Percentiles rank a stretch among this genome's conserved stretches.
phyloP scores from a whole-genome alignment of 331 rosid genomes.

The Arachis monticola region DNA sequence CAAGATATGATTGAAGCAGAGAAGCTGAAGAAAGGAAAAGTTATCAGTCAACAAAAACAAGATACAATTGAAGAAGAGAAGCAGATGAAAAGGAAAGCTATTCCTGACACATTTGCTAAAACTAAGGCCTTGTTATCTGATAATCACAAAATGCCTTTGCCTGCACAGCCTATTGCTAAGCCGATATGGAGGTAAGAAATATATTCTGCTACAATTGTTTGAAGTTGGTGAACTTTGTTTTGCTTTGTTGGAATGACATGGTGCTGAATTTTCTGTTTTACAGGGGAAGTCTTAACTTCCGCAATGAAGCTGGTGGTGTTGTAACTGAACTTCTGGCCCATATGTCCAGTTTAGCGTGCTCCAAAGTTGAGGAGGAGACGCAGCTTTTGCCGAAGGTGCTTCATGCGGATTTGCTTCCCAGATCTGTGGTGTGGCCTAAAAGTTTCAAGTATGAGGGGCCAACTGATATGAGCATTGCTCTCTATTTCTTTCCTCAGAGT shows the following conservation, averaged over 20 bases:
- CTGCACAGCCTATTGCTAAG: constrained; percentile 62
- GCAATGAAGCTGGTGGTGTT: constrained; percentile 35
- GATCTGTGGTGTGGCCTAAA: constrained; percentile 70
- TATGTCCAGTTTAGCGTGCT: constrained; percentile 69
- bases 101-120: constrained; percentile 26
- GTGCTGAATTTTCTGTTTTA: constrained; percentile 34
- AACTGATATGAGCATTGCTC: constrained; percentile 61
- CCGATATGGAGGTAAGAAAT: constrained; percentile 73
- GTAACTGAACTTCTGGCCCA: constrained; percentile 61
- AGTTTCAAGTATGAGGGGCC: constrained; percentile 57
- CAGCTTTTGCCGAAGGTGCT: constrained; percentile 52
- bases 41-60: not conserved
- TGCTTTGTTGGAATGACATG: constrained; percentile 26
- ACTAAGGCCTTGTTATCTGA: constrained; percentile 4
- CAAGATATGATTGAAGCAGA: not conserved
- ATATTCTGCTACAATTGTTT: constrained; percentile 25
- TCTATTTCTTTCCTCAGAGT: constrained; percentile 69
- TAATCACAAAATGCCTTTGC: not conserved
- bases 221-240: constrained; percentile 13
- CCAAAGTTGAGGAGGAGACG: constrained; percentile 57
- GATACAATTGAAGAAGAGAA: not conserved
- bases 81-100: constrained; percentile 32
- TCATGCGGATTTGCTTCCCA: constrained; percentile 49
- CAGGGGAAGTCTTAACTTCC: constrained; percentile 64
- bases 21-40: not conserved